Evolutionary conservation across 1,139 yeast species (phyloP), one percentile per base, ranked within the genome.

Genomic region (Kluyveromyces sp.): DNA sequence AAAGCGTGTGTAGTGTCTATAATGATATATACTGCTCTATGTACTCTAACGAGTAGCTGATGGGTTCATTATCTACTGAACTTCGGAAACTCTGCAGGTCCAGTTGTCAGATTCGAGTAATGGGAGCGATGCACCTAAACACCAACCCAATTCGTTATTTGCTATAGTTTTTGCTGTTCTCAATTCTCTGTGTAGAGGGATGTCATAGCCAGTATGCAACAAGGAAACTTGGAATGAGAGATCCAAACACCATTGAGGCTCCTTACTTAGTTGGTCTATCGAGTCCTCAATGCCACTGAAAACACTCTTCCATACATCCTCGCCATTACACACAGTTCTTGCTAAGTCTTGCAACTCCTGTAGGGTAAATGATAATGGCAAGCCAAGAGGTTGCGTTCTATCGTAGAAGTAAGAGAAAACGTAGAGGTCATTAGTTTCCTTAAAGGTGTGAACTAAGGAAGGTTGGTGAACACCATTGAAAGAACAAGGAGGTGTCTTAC

Each of bases 381-480:
- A 83, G 45, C 97, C 98, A 54, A 92, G 74, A 41, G 97, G 97
- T 63, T 75, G 81, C 39, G 97, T 86, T 63, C 95, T 79, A 68
- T 92, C 99, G 68, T 89, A 92, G 70, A 92, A 92, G 73, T 80
- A 92, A 8, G 97, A 90, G 68, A 94, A 89, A 35, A 90, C 81
- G 67, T 74, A 92, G 77, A 92, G 77, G 59, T 90, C 97, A 37
- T 79, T 77, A 40, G 78, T 67, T 45, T 71, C 73, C 48, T 78
- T 75, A 74, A 92, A 90, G 10, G 95, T 78, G 53, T 75, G 79
- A 41, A 80, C 78, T 57, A 92, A 73, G 3, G 95, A 83, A 4
- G 99, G 99, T 71, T 92, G 98, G 65, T 92, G 95, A 45, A 89
- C 83, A 59, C 99, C 98, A 61, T 90, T 88, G 75, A 92, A 92